Evolutionary conservation across 2,329 filamentous ascomycete genomes (phyloP).

Genomic region (Hymenoscyphus occultus): DNA sequence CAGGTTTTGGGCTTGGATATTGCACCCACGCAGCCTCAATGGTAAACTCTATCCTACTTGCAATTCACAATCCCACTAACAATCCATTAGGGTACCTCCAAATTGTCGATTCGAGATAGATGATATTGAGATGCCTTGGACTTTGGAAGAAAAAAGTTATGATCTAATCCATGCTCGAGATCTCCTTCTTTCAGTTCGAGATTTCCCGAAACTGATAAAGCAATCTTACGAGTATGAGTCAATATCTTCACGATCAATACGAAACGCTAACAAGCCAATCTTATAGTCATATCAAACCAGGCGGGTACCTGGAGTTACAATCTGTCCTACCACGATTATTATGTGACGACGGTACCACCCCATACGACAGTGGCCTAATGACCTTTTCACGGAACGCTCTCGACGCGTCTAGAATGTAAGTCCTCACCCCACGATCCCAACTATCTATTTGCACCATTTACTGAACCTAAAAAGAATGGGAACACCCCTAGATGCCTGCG

Average conservation of each 20-base stretch:
- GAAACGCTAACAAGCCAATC: neutral
- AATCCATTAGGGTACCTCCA: conserved; percentile 40
- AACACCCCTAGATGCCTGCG: conserved; percentile 10
- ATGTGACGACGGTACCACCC: conserved; percentile 27
- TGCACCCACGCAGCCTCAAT: conserved; percentile 34
- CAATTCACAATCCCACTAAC: neutral
- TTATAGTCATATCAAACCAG: conserved; percentile 20
- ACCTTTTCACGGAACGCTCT: conserved; percentile 43
- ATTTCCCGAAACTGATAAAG: conserved; percentile 22
- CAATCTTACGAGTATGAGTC: conserved; percentile 33
- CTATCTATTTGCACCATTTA: conserved; percentile 36
- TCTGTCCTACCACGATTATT: conserved; percentile 22
- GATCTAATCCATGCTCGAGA: conserved; percentile 46
- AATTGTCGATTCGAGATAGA: conserved; percentile 53
- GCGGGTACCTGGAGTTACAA: conserved; percentile 27
- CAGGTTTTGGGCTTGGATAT: conserved; percentile 34
- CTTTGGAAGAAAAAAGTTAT: conserved; percentile 42
- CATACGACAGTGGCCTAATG: conserved; percentile 18
- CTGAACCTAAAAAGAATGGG: conserved; percentile 10
- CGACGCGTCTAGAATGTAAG: conserved; percentile 37
- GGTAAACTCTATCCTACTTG: conserved; percentile 12
- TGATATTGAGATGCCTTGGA: conserved; percentile 51
- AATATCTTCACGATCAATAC: neutral
- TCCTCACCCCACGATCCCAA: neutral
- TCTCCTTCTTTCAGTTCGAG: conserved; percentile 21